Conservation (phyloP, 306 rosid species). For the Quercus glauca region DNA sequence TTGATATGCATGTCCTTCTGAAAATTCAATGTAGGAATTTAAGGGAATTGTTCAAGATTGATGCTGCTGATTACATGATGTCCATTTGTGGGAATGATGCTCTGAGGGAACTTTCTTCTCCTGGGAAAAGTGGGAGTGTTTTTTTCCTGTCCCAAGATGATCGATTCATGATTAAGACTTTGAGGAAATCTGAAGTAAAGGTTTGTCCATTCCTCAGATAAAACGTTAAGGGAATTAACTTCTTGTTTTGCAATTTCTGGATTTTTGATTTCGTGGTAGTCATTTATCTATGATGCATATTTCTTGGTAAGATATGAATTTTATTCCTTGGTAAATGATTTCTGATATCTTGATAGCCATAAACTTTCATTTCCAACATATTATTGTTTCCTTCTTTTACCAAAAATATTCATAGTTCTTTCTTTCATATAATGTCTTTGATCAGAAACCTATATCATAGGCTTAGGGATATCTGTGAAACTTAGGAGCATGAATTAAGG, state of each 20-base stretch:
- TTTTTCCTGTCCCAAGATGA: constrained; percentile 97
- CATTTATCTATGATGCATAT: neutral
- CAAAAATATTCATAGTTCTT: neutral
- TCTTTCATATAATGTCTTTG: neutral
- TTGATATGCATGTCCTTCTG: constrained; percentile 18
- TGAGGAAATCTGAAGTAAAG: constrained; percentile 97
- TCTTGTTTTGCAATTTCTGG: neutral
- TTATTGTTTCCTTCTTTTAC: neutral
- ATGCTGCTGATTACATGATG: constrained; percentile 99
- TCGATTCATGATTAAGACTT: constrained; percentile 96
- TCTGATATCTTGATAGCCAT: too few relatives aligned
- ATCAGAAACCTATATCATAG: neutral
- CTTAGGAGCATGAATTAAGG: neutral
- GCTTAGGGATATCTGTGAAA: neutral
- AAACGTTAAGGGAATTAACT: neutral
- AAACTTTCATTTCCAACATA: neutral
- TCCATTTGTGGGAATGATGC: constrained; percentile 99
- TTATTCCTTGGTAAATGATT: too few relatives aligned
- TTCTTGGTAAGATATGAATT: neutral
- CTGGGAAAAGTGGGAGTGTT: constrained; percentile 99
- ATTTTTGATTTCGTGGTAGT: neutral
- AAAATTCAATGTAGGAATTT: constrained; percentile 59
- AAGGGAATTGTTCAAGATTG: constrained; percentile 97
- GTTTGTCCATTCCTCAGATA: constrained; percentile 45
- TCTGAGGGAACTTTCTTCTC: constrained; percentile 93